Percentiles rank a stretch among this genome's conserved stretches.
phyloP scores from a whole-genome alignment of 2,329 filamentous ascomycete species.

The Claviceps capensis region DNA sequence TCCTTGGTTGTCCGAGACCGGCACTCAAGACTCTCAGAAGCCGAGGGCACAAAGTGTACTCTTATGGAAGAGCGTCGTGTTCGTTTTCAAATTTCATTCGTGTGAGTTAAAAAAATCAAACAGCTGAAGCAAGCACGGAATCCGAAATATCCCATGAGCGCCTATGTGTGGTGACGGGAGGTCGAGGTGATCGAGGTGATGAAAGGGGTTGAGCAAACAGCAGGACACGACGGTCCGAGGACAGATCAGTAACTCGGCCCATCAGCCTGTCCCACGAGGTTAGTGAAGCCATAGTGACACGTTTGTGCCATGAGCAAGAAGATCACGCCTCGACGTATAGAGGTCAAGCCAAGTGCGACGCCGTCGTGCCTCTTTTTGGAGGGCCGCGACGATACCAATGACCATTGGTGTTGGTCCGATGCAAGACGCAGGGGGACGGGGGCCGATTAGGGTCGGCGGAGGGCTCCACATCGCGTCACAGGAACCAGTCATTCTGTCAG shows the following conservation, averaged over 20 bases:
- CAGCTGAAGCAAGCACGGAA: neutral
- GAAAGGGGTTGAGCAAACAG: neutral
- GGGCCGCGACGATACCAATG: neutral
- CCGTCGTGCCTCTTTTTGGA: neutral
- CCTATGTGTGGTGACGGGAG: neutral
- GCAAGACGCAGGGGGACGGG: too few relatives aligned
- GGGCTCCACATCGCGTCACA: neutral
- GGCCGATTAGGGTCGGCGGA: too few relatives aligned
- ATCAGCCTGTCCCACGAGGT: too few relatives aligned
- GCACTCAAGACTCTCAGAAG: neutral
- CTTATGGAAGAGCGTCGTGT: neutral
- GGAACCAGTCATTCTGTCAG: neutral
- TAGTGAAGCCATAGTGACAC: too few relatives aligned
- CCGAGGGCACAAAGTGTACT: neutral
- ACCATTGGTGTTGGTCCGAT: neutral
- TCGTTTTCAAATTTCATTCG: neutral
- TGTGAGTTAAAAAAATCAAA: neutral
- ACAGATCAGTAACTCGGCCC: too few relatives aligned
- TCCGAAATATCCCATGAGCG: neutral
- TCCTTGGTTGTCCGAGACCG: neutral
- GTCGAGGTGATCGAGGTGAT: neutral
- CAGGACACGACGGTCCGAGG: neutral
- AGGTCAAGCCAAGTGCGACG: neutral
- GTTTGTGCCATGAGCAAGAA: too few relatives aligned
- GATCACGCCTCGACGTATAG: too few relatives aligned